Base-by-base conservation (phyloP, 139 green algal genomes). In the Micractinium sp. region DNA sequence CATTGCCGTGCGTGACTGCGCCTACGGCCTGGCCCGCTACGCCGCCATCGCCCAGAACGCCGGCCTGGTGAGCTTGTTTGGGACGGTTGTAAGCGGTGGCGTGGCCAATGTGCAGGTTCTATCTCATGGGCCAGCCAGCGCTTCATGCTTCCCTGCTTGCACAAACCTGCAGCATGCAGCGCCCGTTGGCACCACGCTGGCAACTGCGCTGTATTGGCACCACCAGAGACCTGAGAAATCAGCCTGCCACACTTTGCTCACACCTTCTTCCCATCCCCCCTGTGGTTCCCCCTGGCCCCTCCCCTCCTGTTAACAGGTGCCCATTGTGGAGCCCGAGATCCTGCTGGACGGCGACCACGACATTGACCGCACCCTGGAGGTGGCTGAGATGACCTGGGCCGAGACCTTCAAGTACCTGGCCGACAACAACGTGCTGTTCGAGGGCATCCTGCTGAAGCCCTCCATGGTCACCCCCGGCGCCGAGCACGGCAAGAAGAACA, bases 381-480 rank as follows among this genome's bases (percentile, higher is more conserved):
- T 98, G 15, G 95, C 96, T 75, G 87, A 97, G 94, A 93, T 89
- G 66, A 94, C 96, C 76, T 99, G 98, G 98, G 97, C 98, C 47
- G 94, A 98, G 95, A 99, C 97, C 90, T 99, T 99, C 97, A 99
- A 99, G 96, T 98, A 97, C 95, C 92, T 99, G 87, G 97, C 96
- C 33, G 97, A 99, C 95, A 96, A 99, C 83, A 94, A 97, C 85
- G 98, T 99, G 82, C 89, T 99, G 93, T 99, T 99, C 88, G 98
- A 99, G 96, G 98, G 98, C 86, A 99, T 99, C 95, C 96, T 99
- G 83, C 95, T 99, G 79, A 99, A 99, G 97, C 98, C 98, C 82
- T 96, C 95, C 95, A 99, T 99, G 98, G 98, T 99, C 87, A 99
- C 97, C 92, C 98, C 98, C 56, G 98, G 98, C 88, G 98, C 98